Conservation (phyloP, 2,329 filamentous ascomycete species). For the Drechslerella dactyloides region DNA sequence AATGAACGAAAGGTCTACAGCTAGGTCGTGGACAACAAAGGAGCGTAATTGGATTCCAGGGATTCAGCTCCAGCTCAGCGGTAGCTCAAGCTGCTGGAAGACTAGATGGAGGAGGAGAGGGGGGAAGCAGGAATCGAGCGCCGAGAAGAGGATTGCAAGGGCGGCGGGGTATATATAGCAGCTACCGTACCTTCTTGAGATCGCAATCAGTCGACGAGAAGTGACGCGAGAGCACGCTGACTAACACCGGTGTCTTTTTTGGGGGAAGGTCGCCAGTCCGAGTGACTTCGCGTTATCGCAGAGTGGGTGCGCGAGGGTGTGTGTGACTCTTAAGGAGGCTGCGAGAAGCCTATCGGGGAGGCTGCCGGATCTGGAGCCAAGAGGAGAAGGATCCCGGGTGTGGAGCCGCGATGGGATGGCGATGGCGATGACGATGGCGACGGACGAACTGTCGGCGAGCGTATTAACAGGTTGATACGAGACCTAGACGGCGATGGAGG, state of each 20-base stretch:
- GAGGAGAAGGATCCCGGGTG: background rate
- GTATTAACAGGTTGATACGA: background rate
- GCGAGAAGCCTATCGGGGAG: too few species aligned
- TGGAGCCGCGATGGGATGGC: background rate
- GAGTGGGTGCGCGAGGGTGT: slow-evolving; percentile 16
- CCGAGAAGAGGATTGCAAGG: slow-evolving; percentile 46
- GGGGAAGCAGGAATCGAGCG: slow-evolving; percentile 23
- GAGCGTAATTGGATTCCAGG: slow-evolving; percentile 37
- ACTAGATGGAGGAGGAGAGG: slow-evolving; percentile 6
- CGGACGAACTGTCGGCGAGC: background rate
- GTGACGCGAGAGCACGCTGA: background rate
- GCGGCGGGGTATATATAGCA: slow-evolving; percentile 46
- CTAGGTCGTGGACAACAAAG: slow-evolving; percentile 9
- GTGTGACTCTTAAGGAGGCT: slow-evolving; percentile 10
- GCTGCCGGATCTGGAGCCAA: too few species aligned
- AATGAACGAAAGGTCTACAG: too few species aligned
- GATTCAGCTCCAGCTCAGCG: slow-evolving; percentile 9
- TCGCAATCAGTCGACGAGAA: background rate
- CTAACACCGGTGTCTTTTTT: background rate
- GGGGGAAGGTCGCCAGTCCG: slow-evolving; percentile 28
- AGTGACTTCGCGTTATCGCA: slow-evolving; percentile 43
- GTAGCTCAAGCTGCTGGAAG: slow-evolving; percentile 20
- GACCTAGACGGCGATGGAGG: background rate
- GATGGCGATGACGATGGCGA: slow-evolving; percentile 4
- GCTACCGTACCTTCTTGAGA: slow-evolving; percentile 17